phyloP scores from a whole-genome alignment of 805 yeast species.

The Candida sphagnicola region DNA sequence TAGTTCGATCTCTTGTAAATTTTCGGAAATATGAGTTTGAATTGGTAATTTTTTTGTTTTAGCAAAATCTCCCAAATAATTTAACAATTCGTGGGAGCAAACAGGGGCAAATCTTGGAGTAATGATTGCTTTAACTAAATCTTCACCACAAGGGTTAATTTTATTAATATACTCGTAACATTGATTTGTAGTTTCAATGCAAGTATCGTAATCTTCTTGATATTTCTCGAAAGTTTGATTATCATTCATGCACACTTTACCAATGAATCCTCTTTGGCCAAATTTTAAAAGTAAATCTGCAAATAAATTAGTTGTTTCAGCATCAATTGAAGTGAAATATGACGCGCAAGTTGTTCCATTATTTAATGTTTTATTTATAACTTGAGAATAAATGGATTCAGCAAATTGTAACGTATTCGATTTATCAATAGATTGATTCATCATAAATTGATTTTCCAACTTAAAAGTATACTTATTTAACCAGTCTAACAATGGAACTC shows the following conservation, averaged over 20 bases:
- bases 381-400: constrained; percentile 55
- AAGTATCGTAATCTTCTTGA: constrained; percentile 57
- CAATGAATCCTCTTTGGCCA: constrained; percentile 89
- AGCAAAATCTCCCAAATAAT: constrained; percentile 55
- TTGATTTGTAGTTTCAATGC: constrained; percentile 48
- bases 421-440: constrained; percentile 24
- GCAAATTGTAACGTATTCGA: constrained; percentile 50
- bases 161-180: constrained; percentile 54
- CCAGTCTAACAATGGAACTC: constrained; percentile 86
- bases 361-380: constrained; percentile 63
- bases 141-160: constrained; percentile 49
- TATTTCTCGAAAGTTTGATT: constrained; percentile 63
- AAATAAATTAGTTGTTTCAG: constrained; percentile 67
- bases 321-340: constrained; percentile 86
- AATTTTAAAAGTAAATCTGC: constrained; percentile 62
- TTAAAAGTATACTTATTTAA: constrained; percentile 85
- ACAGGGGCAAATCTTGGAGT: constrained; percentile 95
- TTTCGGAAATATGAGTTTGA: constrained; percentile 92
- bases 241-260: constrained; percentile 91
- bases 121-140: constrained; percentile 63
- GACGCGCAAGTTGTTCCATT: constrained; percentile 92
- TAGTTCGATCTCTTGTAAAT: constrained; percentile 67
- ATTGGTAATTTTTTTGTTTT: constrained; percentile 55
- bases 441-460: constrained; percentile 61
- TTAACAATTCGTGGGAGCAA: constrained; percentile 63